Base-by-base conservation (phyloP, 192 early-diverging fungal genomes). In the Chytriomyces sp. region DNA sequence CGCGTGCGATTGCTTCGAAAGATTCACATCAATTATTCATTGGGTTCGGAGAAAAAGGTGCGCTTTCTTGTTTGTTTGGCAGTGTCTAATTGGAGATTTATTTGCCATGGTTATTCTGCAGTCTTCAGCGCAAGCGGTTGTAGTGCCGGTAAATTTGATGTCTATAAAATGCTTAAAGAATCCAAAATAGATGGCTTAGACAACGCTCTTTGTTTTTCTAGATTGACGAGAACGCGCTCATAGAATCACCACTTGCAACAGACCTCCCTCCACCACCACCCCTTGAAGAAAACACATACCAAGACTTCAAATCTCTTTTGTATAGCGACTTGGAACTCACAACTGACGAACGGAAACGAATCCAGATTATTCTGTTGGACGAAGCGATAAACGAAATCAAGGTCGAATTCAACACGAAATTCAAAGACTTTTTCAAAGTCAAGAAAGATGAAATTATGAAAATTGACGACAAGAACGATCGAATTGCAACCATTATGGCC, bases 391-490 rank as follows among this genome's bases (percentile, higher is more conserved):
- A 67, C 23, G 87, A 88, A 53, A 78, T 88, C 44, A 89, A 88
- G 76, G 83, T 85, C 13, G 72, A 76, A 18, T 90, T 86, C 75
- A 89, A 90, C 53, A 74, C 59, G 13, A 82, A 74, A 45, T 90
- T 90, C 59, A 75, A 78, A 66, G 84, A 88, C 26, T 57, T 84
- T 24, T 61, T 76, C 23, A 81, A 82, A 50, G 35, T 76, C 11
- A 90, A 90, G 61, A 64, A 74, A 47, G 88, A 90, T 69, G 87
- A 86, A 50, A 86, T 90, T 35, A 45, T 72, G 5, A 85, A 83
- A 69, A 89, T 90, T 69, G 89, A 90, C 44, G 89, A 90, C 28
- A 90, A 87, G 61, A 86, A 87, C 61, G 89, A 90, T 48, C 69
- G 89, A 35, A 85, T 88, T 13, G 24, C 59, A 6, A 71, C 81